Percentiles rank a stretch among this genome's conserved stretches.
phyloP scores from a whole-genome alignment of 2,329 filamentous ascomycete species.

The Neonectria coccinea region DNA sequence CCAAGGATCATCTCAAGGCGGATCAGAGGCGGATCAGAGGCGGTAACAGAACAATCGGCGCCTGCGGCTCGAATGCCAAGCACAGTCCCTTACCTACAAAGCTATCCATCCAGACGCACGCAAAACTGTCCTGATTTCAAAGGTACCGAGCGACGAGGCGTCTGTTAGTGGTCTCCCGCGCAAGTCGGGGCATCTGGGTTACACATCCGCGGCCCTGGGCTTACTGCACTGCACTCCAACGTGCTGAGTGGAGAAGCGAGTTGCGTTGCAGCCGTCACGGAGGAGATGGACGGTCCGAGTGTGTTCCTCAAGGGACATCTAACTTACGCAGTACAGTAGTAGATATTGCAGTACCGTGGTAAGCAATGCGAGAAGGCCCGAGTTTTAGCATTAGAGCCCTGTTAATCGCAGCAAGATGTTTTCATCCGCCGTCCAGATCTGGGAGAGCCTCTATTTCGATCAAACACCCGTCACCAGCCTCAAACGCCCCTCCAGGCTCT shows the following conservation, averaged over 20 bases:
- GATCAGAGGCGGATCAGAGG: slow-evolving; percentile 1
- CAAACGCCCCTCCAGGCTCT: slow-evolving; percentile 3
- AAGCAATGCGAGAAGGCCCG: not conserved
- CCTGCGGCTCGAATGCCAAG: not conserved
- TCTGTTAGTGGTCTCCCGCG: not conserved
- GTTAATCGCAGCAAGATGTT: too few relatives aligned
- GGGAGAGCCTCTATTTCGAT: not conserved
- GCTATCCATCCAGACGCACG: not conserved
- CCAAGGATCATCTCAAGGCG: not conserved
- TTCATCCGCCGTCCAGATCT: too few relatives aligned
- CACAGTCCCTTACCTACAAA: not conserved
- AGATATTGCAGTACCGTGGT: not conserved
- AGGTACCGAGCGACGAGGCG: slow-evolving; percentile 21
- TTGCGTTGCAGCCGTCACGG: slow-evolving; percentile 2
- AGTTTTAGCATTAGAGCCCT: not conserved
- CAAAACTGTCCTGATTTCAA: slow-evolving; percentile 3
- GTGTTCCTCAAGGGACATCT: not conserved
- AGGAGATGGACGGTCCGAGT: not conserved
- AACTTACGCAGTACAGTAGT: too few relatives aligned
- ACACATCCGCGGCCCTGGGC: slow-evolving; percentile 14
- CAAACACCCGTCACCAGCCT: slow-evolving; percentile 2
- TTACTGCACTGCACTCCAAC: slow-evolving; percentile 26
- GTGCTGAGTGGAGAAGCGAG: slow-evolving; percentile 21
- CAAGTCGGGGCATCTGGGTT: slow-evolving; percentile 18
- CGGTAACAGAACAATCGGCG: slow-evolving; percentile 3